These are phyloP conservation scores for Arxiozyma telluris DNA, from an alignment of 1,139 yeast genomes.

Conservation along the genomic window DNA sequence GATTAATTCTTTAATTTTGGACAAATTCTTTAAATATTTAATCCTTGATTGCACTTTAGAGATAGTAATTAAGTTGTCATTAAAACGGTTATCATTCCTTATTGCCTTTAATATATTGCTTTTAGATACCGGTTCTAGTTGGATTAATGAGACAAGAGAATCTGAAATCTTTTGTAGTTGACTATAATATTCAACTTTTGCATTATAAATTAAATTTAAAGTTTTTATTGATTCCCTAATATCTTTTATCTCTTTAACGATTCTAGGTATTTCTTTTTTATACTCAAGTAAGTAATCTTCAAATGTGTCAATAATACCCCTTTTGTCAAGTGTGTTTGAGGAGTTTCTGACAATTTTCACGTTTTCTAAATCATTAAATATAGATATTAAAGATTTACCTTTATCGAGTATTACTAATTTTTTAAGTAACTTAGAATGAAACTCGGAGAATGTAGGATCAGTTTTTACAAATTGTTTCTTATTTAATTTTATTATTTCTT, in stretches of 20 bases:
- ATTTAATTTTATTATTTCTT: slow-evolving; percentile 19
- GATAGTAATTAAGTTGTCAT: slow-evolving; percentile 22
- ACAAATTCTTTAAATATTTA: slow-evolving; percentile 51
- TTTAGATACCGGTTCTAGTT: slow-evolving; percentile 15
- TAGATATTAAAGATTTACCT: slow-evolving; percentile 21
- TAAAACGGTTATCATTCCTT: slow-evolving; percentile 14
- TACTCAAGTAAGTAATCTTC: slow-evolving; percentile 20
- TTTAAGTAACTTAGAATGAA: slow-evolving; percentile 16
- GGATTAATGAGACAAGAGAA: slow-evolving; percentile 39
- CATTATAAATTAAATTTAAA: slow-evolving; percentile 62
- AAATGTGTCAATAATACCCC: slow-evolving; percentile 9
- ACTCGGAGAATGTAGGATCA: slow-evolving; percentile 20
- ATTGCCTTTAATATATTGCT: slow-evolving; percentile 24
- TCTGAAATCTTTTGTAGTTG: slow-evolving; percentile 83
- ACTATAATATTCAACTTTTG: slow-evolving; percentile 69
- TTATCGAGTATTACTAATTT: slow-evolving; percentile 12
- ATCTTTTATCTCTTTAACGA: slow-evolving; percentile 21
- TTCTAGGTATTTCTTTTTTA: slow-evolving; percentile 15
- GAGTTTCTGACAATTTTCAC: slow-evolving; percentile 19
- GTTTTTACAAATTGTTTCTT: slow-evolving; percentile 7
- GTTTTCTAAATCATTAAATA: slow-evolving; percentile 25
- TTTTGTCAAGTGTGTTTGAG: not conserved
- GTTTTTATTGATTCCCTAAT: slow-evolving; percentile 43
- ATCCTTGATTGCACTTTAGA: slow-evolving; percentile 44
- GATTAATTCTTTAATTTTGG: slow-evolving; percentile 21